Evolutionary conservation across 108 stramenopile species (phyloP), one percentile per base, ranked within the genome.

Genomic region (Nitzschia inconspicua): DNA sequence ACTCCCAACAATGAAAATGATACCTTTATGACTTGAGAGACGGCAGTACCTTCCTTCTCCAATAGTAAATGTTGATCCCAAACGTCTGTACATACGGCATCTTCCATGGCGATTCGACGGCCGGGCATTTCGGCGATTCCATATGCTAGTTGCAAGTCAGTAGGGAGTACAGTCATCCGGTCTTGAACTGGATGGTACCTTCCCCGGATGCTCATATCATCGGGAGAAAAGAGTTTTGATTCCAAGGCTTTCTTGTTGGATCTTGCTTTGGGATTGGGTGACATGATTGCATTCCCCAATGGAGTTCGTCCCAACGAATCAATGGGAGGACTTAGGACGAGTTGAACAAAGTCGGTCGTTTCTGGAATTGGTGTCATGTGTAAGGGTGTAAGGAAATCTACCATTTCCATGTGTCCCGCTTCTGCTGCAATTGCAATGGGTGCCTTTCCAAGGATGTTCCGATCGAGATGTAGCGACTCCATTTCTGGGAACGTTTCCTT

Each of bases 91-190:
- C 68, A 84, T 20, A 84, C 60, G 6, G 91, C 91, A 77, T 97
- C 96, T 66, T 97, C 96, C 91, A 93, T 95, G 19, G 62, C 44
- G 24, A 95, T 73, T 5, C 96, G 78, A 42, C 57, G 73, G 20
- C 96, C 96, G 13, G 86, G 86, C 73, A 93, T 85, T 25, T 93
- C 89, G 10, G 92, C 67, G 30, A 57, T 73, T 23, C 88, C 93
- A 60, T 75, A 89, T 14, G 48, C 47, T 20, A 86, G 25, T 44
- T 57, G 50, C 18, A 77, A 40, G 3, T 24, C 53, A 1, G 48
- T n/a, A n/a, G n/a, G 48, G 22, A 50, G 22, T 0, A 3, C 3
- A 6, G 46, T 47, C 28, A 23, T 47, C 35, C 82, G 68, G 2
- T 74, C 73, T 35, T 47, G 50, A 1, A 65, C 75, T 0, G 85